Conservation (phyloP, 345 rosid species). For the Fremontodendron californicum region DNA sequence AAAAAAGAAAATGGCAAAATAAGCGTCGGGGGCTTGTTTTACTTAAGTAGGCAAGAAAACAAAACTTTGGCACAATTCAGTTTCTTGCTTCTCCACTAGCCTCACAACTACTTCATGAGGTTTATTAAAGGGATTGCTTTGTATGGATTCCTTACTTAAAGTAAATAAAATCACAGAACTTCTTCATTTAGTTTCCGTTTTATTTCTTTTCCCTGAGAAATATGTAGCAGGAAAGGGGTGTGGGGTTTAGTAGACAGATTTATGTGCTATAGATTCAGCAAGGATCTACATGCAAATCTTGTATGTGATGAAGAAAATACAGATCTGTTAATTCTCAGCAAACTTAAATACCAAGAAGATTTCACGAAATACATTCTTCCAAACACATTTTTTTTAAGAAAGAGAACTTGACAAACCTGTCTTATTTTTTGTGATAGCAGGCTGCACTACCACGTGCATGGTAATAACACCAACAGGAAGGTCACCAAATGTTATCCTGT, state of each 20-base stretch:
- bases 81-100: neutral
- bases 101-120: neutral
- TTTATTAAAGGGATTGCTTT: neutral
- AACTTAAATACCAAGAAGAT: neutral
- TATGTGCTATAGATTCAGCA: neutral
- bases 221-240: neutral
- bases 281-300: neutral
- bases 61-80: neutral
- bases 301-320: neutral
- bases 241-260: neutral
- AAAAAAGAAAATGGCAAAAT: neutral
- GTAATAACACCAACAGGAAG: constrained; percentile 32
- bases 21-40: neutral
- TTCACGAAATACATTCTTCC: neutral
- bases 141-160: neutral
- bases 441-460: constrained; percentile 42
- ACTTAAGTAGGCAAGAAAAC: neutral
- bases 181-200: neutral
- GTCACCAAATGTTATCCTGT: constrained; percentile 29
- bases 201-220: neutral
- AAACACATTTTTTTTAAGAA: neutral
- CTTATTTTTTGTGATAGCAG: constrained; percentile 27
- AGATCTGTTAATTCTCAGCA: neutral
- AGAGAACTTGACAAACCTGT: constrained; percentile 27
- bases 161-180: neutral